These are phyloP conservation scores for Paramecium biaurelia DNA, from an alignment of 73 alveolate genomes.

Conservation along the genomic window DNA sequence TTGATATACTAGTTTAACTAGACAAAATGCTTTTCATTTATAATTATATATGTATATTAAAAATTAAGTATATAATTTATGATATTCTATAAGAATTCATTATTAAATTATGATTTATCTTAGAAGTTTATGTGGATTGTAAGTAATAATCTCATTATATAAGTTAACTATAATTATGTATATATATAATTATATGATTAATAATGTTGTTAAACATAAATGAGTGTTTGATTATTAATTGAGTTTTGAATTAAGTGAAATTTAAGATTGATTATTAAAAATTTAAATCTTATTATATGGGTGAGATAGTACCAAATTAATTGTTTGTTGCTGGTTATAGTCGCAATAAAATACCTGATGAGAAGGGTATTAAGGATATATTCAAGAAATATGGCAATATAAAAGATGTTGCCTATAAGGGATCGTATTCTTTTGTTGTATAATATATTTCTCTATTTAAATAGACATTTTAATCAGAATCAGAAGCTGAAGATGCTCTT, in stretches of 20 bases:
- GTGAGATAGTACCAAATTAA: conserved; percentile 30
- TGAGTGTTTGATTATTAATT: not conserved
- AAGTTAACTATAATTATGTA: too few relatives aligned
- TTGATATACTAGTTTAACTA: not conserved
- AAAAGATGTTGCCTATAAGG: conserved; percentile 5
- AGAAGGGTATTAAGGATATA: not conserved
- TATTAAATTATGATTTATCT: too few relatives aligned
- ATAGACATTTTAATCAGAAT: not conserved
- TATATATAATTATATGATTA: not conserved
- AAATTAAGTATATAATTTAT: too few relatives aligned
- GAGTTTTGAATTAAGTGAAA: not conserved
- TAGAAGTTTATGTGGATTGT: too few relatives aligned
- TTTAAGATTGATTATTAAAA: not conserved
- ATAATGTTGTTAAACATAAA: too few relatives aligned
- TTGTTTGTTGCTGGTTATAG: conserved; percentile 28
- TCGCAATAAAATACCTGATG: not conserved
- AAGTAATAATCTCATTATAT: too few relatives aligned
- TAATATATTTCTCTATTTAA: not conserved
- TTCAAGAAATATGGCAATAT: not conserved
- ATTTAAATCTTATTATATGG: not conserved
- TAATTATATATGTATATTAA: too few relatives aligned
- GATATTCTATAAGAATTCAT: too few relatives aligned
- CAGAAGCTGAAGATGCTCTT: not conserved
- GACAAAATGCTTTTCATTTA: not conserved
- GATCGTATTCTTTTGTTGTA: conserved; percentile 28